Base-by-base conservation (phyloP, 176 grass and related monocot species). In the Pontederia crassipes region DNA sequence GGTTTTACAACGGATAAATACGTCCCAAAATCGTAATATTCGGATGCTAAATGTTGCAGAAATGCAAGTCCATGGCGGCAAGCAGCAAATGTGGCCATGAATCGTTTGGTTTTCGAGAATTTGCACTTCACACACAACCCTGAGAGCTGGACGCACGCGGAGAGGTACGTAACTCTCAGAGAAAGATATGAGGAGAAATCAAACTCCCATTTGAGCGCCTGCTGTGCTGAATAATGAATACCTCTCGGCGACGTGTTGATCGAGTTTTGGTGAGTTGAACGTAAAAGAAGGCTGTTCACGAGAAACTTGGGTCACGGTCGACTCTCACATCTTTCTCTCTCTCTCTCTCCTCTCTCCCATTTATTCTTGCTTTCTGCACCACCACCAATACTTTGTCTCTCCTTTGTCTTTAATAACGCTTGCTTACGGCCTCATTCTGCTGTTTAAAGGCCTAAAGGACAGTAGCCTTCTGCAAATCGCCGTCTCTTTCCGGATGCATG, bases 321-420 rank as follows among this genome's bases (percentile, higher is more conserved):
- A 40, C 59, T 8, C 15, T 26, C 67, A 17, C 54, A 8, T 13
- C 8, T 46, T 68, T 15, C 70, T 53, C 65, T 68, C 65, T 55
- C 65, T 55, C 40, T 13, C 17, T 48, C 47, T 58, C 48, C 47
- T 69, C 67, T 45, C 11, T 47, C 67, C 32, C 5, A 9, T 15
- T 11, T 46, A 16, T 55, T 32, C 35, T 57, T 47, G 28, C 50
- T 56, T 12, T 52, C 46, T 64, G 14, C 15, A 20, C 28, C 29
- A 0, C 26, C 9, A 0, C 26, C 9, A 4, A 6, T 58, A 4
- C 54, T 62, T 18, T 66, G 40, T 27, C 28, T 80, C 59, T 78
- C 58, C 58, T 8, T 66, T 46, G 49, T 63, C 64, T 65, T 81
- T n/a, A 71, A 81, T 74, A 13, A 61, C 17, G 52, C 67, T 46